phyloP scores from a whole-genome alignment of 192 early-diverging fungal species.

The Umbelopsis isabellina region DNA sequence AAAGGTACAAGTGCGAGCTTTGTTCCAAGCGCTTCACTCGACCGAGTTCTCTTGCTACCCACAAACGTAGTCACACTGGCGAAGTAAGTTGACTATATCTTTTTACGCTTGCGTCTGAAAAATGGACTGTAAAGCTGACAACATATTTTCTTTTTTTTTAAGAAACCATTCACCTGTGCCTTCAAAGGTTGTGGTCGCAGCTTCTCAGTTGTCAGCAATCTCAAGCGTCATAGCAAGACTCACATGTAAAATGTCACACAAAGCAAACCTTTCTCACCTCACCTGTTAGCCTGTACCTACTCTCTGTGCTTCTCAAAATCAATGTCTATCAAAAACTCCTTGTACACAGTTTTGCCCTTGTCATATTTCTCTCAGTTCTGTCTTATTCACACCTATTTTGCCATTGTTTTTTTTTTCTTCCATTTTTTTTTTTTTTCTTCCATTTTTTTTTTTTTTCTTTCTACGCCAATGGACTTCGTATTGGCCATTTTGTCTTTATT shows the following conservation, averaged over 20 bases:
- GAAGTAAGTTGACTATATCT: slow-evolving; percentile 21
- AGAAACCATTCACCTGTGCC: slow-evolving; percentile 49
- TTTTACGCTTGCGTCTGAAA: not conserved
- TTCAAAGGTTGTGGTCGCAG: slow-evolving; percentile 61
- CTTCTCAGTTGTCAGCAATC: slow-evolving; percentile 69
- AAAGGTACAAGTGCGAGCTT: slow-evolving; percentile 30
- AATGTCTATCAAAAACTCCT: slow-evolving; percentile 14
- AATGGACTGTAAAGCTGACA: not conserved
- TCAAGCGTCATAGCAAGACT: slow-evolving; percentile 60
- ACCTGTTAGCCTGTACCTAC: slow-evolving; percentile 14
- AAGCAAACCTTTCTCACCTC: not conserved
- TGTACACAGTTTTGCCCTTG: slow-evolving; percentile 21
- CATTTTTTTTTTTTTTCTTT: not conserved
- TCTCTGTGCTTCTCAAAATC: not conserved
- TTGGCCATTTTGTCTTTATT: not conserved
- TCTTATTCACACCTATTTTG: too few relatives aligned
- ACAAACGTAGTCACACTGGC: slow-evolving; percentile 40
- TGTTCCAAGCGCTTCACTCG: slow-evolving; percentile 38
- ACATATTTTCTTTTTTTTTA: not conserved
- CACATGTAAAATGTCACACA: slow-evolving; percentile 31
- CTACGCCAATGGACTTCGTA: not conserved
- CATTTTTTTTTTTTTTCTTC: not conserved
- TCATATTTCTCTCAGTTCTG: not conserved
- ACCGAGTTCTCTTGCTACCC: slow-evolving; percentile 36
- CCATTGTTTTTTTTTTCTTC: too few relatives aligned